Evolutionary conservation across 1,139 yeast genomes (phyloP).

Genomic region (Pneumocystis sp.): DNA sequence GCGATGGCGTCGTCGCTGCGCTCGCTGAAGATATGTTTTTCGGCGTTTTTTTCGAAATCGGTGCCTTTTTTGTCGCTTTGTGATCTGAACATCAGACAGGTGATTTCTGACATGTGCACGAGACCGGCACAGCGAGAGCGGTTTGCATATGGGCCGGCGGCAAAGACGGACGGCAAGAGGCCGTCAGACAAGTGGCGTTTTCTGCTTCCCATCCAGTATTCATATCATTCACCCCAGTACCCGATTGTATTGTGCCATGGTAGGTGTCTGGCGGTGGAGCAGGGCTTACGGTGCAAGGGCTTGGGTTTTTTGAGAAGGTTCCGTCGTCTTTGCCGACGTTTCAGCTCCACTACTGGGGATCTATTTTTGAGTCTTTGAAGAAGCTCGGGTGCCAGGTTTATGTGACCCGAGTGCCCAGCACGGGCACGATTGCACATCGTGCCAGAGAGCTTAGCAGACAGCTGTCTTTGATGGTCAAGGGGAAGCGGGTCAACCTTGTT

Average conservation of each 20-base stretch:
- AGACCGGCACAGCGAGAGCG: neutral
- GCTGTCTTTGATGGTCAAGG: conserved; percentile 18
- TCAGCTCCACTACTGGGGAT: conserved; percentile 43
- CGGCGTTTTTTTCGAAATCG: neutral
- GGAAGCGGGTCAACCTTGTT: conserved; percentile 42
- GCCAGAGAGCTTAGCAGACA: conserved; percentile 9
- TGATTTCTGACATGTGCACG: neutral
- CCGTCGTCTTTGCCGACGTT: conserved; percentile 9
- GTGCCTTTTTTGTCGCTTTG: neutral
- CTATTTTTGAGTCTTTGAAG: conserved; percentile 43
- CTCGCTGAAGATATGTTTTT: neutral
- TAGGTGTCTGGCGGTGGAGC: neutral
- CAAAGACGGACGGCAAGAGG: neutral
- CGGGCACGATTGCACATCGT: conserved; percentile 41
- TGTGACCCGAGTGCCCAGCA: conserved; percentile 61
- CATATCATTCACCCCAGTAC: conserved; percentile 6
- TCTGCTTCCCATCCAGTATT: conserved; percentile 5
- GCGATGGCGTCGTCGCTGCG: neutral
- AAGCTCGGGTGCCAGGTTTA: conserved; percentile 45
- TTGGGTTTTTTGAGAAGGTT: conserved; percentile 10
- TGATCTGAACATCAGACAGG: neutral
- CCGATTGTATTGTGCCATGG: conserved; percentile 12
- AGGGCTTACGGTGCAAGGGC: neutral
- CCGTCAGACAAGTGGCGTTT: neutral
- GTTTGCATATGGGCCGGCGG: neutral